Base-by-base conservation (phyloP, 1,284 basidiomycete species). In the Naganishia albida region DNA sequence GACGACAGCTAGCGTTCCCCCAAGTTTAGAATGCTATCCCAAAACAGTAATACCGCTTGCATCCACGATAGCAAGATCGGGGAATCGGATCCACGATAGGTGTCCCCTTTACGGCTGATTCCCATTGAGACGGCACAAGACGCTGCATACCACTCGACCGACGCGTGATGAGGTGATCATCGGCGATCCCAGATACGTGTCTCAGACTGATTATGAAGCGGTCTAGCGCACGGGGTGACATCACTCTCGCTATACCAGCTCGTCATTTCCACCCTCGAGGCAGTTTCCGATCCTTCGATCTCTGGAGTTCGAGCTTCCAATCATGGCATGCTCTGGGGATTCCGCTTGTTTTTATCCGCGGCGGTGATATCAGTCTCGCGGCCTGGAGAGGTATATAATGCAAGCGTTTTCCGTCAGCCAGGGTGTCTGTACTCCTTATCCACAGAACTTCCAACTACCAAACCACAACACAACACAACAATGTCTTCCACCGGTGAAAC, bases 401-500 rank as follows among this genome's bases (percentile, higher is more conserved):
- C 49, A 26, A 20, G 3, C 38, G 20, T 4, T 54, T 16, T 30
- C n/a, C 13, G 28, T 40, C 28, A 26, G 7, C 13, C 44, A 10
- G 8, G 18, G 1, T 40, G 1, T 3, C n/a, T 8, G 25, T 38
- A 16, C 46, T 62, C 34, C 34, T 50, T 53, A 50, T 49, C 40
- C 46, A 49, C 39, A 52, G 48, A 39, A 46, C 62, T 55, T 60
- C 62, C 53, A 64, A 26, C 44, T 20, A 66, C 69, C 48, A 46
- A 52, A 69, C 65, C 62, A 69, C 70, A 70, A 70, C 59, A 57
- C 60, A 74, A 26, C 53, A 62, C 20, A 38, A 64, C 62, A 30
- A 68, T 76, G 74, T 76, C 74, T 70, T 65, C 63, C 40, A 57
- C 54, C 46, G 63, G 63, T 57, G 63, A 65, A 65, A 74, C 74